Evolutionary conservation across 192 early-diverging fungal species (phyloP), one percentile per base, ranked within the genome.

Genomic region (Entophlyctis helioformis): DNA sequence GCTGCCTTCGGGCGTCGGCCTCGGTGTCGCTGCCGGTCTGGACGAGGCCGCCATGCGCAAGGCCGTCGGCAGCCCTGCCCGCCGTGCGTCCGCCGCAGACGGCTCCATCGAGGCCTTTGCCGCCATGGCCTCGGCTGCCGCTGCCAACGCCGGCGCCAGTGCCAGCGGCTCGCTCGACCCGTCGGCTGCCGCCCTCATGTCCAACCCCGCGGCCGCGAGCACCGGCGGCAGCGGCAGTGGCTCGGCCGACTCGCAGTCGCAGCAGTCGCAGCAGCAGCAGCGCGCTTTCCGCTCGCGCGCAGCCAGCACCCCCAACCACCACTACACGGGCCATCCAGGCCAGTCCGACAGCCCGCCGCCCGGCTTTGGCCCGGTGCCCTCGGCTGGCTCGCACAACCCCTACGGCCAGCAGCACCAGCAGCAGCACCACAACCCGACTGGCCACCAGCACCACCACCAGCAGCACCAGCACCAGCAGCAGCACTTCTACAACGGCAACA

Each of bases 301-400:
- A 33, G 57, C 63, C 2, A 55, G 46, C 28, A 59, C 52, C 7
- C 63, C 63, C 31, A 67, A 56, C 35, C 57, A 42, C 13, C 12
- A 37, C n/a, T n/a, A n/a, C n/a, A n/a, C n/a, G n/a, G n/a, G n/a
- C n/a, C n/a, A n/a, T n/a, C n/a, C n/a, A n/a, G n/a, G n/a, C n/a
- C n/a, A n/a, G n/a, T n/a, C n/a, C n/a, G n/a, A n/a, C n/a, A n/a
- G n/a, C n/a, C n/a, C n/a, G n/a, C n/a, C n/a, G n/a, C n/a, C n/a
- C n/a, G n/a, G n/a, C n/a, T n/a, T n/a, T n/a, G n/a, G n/a, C n/a
- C n/a, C n/a, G n/a, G n/a, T n/a, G n/a, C n/a, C n/a, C n/a, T n/a
- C n/a, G n/a, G n/a, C n/a, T n/a, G n/a, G n/a, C n/a, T n/a, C n/a
- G n/a, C n/a, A n/a, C n/a, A n/a, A n/a, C 48, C n/a, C 41, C 27